These are phyloP conservation scores for Mycena floridula DNA, from an alignment of 768 basidiomycete species.

Conservation along the genomic window DNA sequence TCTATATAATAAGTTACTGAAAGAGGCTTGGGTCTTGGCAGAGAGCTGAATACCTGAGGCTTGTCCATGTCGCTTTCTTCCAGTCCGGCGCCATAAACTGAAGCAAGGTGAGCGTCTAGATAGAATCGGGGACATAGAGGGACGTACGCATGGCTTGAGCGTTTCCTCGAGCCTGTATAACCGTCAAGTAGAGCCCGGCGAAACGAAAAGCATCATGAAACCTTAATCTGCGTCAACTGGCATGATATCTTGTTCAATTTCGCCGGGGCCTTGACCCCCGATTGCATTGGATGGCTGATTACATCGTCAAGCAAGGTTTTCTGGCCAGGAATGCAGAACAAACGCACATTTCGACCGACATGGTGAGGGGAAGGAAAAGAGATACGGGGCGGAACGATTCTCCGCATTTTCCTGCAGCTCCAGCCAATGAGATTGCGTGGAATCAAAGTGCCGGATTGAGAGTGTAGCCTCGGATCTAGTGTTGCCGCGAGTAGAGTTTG, in stretches of 20 bases:
- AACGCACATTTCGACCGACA: too few species aligned
- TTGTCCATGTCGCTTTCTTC: conserved; percentile 79
- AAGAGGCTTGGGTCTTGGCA: not conserved
- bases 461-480: too few species aligned
- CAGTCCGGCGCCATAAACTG: conserved; percentile 77
- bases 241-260: conserved; percentile 72
- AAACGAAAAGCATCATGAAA: conserved; percentile 14
- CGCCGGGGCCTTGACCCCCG: too few species aligned
- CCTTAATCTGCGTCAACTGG: conserved; percentile 75
- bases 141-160: conserved; percentile 82
- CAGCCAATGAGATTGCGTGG: too few species aligned
- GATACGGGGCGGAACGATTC: too few species aligned
- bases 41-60: conserved; percentile 52
- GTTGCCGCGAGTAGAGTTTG: too few species aligned
- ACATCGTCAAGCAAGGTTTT: too few species aligned
- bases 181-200: conserved; percentile 1
- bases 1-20: conserved; percentile 32
- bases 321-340: too few species aligned
- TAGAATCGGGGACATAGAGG: not conserved
- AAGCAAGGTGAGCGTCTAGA: not conserved
- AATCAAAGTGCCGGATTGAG: too few species aligned
- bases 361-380: too few species aligned
- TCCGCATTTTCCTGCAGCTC: too few species aligned
- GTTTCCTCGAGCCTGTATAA: conserved; percentile 52
- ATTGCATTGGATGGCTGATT: too few species aligned